Evolutionary conservation across 176 grass and related monocot species (phyloP), one percentile per base, ranked within the genome.

Genomic region (Musa itinerans): DNA sequence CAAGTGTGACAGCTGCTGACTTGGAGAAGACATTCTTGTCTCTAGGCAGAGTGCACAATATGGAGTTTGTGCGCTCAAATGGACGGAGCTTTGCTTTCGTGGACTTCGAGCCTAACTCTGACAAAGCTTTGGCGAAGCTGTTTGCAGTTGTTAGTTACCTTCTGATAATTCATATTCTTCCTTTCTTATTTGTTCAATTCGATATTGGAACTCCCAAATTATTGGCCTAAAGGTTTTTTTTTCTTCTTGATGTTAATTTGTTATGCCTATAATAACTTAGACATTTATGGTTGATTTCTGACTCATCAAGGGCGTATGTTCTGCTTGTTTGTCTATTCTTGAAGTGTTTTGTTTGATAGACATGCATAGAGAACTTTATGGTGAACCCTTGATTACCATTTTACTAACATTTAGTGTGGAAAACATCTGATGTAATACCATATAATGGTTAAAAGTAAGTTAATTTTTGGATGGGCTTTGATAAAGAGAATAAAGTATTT

Each of bases 71-170:
- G 70, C 88, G 84, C 75, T 78, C 84, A 26, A 82, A 78, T 53
- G 90, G 86, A 20, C 88, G 94, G 23, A 62, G 81, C 81, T 91
- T 98, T 77, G 90, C 87, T 70, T 93, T 87, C 78, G 87, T 98
- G 53, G 90, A 93, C 75, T 93, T 98, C 72, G 80, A 89, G 50
- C 92, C 80, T 65, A 80, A 92, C 54, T 91, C 86, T 54, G 80
- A 93, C 23, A 98, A 87, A 84, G 74, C 84, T 21, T 75, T 98
- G 55, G 73, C 84, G 54, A 98, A 91, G 80, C 88, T 93, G 75
- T 93, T 98, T 73, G 87, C 95, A 52, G 83, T 80, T 24, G 90
- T 98, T 64, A 77, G 69, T 77, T 49, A 21, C 11, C 16, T 27
- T 3, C 27, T 16, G 7, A 7, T 6, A 63, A 59, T 16, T 12